phyloP scores from a whole-genome alignment of 2,329 filamentous ascomycete species.

The Cytospora piceae region DNA sequence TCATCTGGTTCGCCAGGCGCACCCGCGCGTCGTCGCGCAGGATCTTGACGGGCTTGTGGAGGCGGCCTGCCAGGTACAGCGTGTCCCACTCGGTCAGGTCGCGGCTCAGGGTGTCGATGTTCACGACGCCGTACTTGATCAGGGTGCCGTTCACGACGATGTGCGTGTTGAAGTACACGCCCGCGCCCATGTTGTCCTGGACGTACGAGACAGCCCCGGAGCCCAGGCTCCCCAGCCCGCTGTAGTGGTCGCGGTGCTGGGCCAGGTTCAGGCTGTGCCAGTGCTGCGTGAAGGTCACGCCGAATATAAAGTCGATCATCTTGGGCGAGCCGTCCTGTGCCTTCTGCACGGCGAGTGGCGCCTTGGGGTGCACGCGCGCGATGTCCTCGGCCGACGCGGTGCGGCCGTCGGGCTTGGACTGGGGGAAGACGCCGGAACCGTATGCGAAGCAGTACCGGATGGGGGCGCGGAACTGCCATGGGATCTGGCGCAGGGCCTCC shows the following conservation, averaged over 20 bases:
- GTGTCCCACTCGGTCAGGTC: slow-evolving; percentile 93
- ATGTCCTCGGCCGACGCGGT: slow-evolving; percentile 60
- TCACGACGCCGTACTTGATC: slow-evolving; percentile 98
- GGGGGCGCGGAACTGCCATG: slow-evolving; percentile 90
- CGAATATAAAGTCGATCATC: slow-evolving; percentile 99
- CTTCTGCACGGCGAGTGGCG: slow-evolving; percentile 78
- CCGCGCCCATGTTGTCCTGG: slow-evolving; percentile 87
- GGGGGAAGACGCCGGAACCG: slow-evolving; percentile 93
- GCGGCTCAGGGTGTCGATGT: slow-evolving; percentile 82
- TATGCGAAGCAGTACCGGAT: slow-evolving; percentile 98
- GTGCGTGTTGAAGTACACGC: slow-evolving; percentile 97
- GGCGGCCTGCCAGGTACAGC: slow-evolving; percentile 90
- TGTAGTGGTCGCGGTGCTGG: slow-evolving; percentile 92
- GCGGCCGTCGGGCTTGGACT: slow-evolving; percentile 58
- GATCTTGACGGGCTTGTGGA: slow-evolving; percentile 98
- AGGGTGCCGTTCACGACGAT: slow-evolving; percentile 92
- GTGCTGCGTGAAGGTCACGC: slow-evolving; percentile 90
- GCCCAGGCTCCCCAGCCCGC: slow-evolving; percentile 77
- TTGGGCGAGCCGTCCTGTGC: slow-evolving; percentile 88
- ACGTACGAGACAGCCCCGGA: slow-evolving; percentile 83
- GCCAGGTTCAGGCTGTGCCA: slow-evolving; percentile 93
- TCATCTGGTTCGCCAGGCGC: slow-evolving; percentile 92
- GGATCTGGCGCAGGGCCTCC: slow-evolving; percentile 80
- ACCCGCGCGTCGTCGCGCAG: slow-evolving; percentile 91
- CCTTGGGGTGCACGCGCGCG: slow-evolving; percentile 75